Base-by-base conservation (phyloP, 1,284 basidiomycete genomes). In the Trametes hirsuta region DNA sequence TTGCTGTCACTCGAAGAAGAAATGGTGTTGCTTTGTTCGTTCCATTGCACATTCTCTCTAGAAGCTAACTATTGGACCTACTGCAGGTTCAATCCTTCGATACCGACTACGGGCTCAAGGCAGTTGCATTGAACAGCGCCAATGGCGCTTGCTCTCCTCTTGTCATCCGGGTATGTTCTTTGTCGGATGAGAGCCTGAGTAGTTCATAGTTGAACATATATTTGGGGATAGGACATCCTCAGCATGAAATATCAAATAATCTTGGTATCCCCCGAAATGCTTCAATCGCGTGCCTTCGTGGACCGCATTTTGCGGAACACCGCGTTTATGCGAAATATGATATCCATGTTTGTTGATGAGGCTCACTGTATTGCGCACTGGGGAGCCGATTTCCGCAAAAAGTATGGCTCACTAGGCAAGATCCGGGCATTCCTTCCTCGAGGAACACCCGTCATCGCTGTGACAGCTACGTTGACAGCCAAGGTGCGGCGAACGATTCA, bases 311-410 rank as follows among this genome's bases (percentile, higher is more conserved):
- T 81, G 1, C 67, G 71, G 2, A 74, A 76, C 6, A 18, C 66
- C 0, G 62, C 58, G 22, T 74, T 80, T 53, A 51, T 50, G 2
- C 35, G 42, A 1, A 41, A 66, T 0, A 37, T 75, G 9, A 57
- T 77, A 0, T 73, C 74, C 0, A 65, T 80, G 0, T 58, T 79
- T 12, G 61, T 79, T 0, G 77, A 79, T 47, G 76, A 79, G 52
- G 77, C 77, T 0, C 77, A 79, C 57, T 71, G 72, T 49, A 65
- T 79, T 0, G 76, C 76, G 0, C 76, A 77, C 56, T 81, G 78
- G 79, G 77, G 77, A 0, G 58, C 65, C 1, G 66, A 71, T 2
- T 80, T 80, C 57, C 71, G 74, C 40, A 80, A 80, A 69, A 71
- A 75, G 42, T 81, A 79, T 41, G 69, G 64, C 0, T 54, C 61